Evolutionary conservation across 1,139 yeast species (phyloP), one percentile per base, ranked within the genome.

Genomic region (Wickerhamiella infanticola): DNA sequence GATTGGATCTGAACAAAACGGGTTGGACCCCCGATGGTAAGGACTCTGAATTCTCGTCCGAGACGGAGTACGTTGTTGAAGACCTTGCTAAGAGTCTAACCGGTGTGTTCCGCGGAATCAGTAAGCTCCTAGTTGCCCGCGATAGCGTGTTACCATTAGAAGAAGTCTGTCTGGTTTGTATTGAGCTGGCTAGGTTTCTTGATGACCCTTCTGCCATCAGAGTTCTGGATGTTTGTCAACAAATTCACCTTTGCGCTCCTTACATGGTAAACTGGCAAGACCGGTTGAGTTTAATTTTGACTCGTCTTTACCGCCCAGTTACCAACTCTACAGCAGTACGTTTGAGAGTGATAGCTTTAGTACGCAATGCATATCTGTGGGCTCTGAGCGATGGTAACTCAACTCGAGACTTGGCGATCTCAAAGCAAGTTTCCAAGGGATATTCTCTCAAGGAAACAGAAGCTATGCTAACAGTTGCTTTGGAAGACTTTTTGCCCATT

Each of bases 241-340:
- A n/a, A n/a, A 74, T 71, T 46, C 69, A 70, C 45, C 55, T 70
- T 26, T 79, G 86, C 54, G 67, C 77, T 1, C 71, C 77, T 5
- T 57, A 76, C n/a, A 63, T 70, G 40, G 67, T 73, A 0, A 61
- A 68, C 23, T 79, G 86, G 83, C 62, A 63, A 41, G 67, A 64
- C 1, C 74, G 75, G 53, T 64, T 75, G 42, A 59, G 62, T 24
- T 63, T 61, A n/a, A 50, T 79, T 3, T 59, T 78, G 25, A 64
- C 67, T 25, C 63, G 65, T 25, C 79, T 77, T 54, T 77, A 68
- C 55, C 61, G 59, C 39, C 63, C 62, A 25, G 51, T 51, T 4
- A 50, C 54, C 3, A 58, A 63, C 51, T 57, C 62, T 2, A 48
- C 64, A 1, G 60, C 62, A 1, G 63, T 72, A 2, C 67, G 77